A percentile compares a stretch with the other conserved stretches of the same genome.
phyloP scores from a whole-genome alignment of 108 stramenopile species.

The Schizochytrium sp. region DNA sequence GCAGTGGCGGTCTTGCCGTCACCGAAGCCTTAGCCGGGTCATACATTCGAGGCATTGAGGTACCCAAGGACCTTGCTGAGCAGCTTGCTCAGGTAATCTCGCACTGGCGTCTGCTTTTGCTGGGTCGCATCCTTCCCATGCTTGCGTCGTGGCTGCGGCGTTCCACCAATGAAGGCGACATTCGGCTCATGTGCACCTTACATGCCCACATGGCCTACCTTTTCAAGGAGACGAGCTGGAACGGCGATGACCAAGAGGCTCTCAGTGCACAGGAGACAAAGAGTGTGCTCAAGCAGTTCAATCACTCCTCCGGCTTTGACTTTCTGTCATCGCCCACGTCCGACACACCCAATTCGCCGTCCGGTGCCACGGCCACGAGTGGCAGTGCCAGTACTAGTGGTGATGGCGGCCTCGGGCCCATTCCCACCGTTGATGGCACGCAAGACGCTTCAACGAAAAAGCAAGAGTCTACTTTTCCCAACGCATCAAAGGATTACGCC shows the following conservation, averaged over 20 bases:
- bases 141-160: constrained; percentile 88
- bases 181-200: constrained; percentile 71
- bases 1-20: constrained; percentile 23
- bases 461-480: not conserved
- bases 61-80: constrained; percentile 13
- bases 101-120: not conserved
- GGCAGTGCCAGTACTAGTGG: no score
- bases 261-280: constrained; percentile 5
- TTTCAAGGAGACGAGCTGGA: not conserved
- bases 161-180: constrained; percentile 55
- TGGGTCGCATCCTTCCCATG: constrained; percentile 61
- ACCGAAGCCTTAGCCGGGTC: not conserved
- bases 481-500: not conserved
- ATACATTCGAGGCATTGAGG: constrained; percentile 20
- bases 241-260: not conserved
- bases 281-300: not conserved
- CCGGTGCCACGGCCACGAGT: no score
- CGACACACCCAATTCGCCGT: not conserved
- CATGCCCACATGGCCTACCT: constrained; percentile 89
- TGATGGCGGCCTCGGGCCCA: no score
- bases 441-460: not conserved
- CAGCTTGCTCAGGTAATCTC: not conserved
- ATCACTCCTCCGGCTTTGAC: not conserved
- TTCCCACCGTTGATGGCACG: not conserved
- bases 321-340: not conserved